These are phyloP conservation scores for Helenozyma rhizophorensis DNA, from an alignment of 805 yeast species.

Conservation along the genomic window DNA sequence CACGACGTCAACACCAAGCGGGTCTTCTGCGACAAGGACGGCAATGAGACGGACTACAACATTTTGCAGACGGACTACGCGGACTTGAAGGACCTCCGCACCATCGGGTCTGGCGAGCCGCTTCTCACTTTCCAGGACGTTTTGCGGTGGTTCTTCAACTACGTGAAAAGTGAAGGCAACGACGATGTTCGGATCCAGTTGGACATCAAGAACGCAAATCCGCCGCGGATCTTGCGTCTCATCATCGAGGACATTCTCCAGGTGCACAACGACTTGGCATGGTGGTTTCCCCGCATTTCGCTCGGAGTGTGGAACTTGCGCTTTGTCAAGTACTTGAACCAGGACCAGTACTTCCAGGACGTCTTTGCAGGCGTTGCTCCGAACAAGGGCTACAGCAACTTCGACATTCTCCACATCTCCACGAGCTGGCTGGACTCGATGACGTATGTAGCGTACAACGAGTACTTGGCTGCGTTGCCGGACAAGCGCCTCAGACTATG, in stretches of 20 bases:
- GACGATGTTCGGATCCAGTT: slow-evolving; percentile 27
- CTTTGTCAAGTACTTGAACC: slow-evolving; percentile 35
- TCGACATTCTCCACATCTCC: slow-evolving; percentile 36
- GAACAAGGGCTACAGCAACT: slow-evolving; percentile 18
- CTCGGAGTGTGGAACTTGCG: slow-evolving; percentile 40
- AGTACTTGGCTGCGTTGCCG: slow-evolving; percentile 23
- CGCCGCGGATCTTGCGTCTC: slow-evolving; percentile 27
- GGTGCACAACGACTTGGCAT: slow-evolving; percentile 26
- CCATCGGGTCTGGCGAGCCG: slow-evolving; percentile 30
- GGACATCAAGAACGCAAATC: slow-evolving; percentile 38
- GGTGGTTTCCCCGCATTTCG: slow-evolving; percentile 37
- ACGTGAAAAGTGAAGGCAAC: slow-evolving; percentile 13
- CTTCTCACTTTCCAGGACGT: slow-evolving; percentile 29
- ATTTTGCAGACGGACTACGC: slow-evolving; percentile 30
- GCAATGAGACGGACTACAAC: slow-evolving; percentile 30
- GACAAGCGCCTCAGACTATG: slow-evolving; percentile 18
- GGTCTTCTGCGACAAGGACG: slow-evolving; percentile 30
- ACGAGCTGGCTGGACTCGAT: slow-evolving; percentile 30
- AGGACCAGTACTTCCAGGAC: slow-evolving; percentile 31
- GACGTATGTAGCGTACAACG: slow-evolving; percentile 31
- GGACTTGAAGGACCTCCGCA: slow-evolving; percentile 18
- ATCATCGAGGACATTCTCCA: slow-evolving; percentile 26
- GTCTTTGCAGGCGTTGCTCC: slow-evolving; percentile 9
- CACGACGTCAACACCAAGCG: slow-evolving; percentile 39
- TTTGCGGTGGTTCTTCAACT: slow-evolving; percentile 28